phyloP scores from a whole-genome alignment of 305 asterid genomes.

The Fraxinus nigra region DNA sequence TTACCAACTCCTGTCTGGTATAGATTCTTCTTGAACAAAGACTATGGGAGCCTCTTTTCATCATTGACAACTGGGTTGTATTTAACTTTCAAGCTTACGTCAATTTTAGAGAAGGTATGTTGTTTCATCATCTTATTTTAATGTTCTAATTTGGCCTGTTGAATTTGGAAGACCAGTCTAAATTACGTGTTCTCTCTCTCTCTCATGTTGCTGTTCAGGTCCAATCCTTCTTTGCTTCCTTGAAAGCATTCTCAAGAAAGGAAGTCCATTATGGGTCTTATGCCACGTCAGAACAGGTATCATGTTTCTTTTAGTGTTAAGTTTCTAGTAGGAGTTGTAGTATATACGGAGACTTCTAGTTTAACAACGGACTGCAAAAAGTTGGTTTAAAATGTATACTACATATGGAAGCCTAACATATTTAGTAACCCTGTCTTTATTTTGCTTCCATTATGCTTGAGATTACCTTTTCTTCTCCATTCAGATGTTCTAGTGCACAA shows the following conservation, averaged over 20 bases:
- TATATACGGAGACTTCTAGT: neutral
- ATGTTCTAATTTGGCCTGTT: constrained; percentile 9
- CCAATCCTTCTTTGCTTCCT: constrained; percentile 60
- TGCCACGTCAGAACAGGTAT: constrained; percentile 93
- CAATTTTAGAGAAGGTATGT: constrained; percentile 77
- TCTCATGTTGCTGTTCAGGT: constrained; percentile 44
- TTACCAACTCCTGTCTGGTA: constrained; percentile 96
- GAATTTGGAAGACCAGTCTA: constrained; percentile 15
- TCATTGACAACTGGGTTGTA: constrained; percentile 86
- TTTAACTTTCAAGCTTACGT: constrained; percentile 84
- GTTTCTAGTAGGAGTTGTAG: neutral
- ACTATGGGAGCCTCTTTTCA: constrained; percentile 90
- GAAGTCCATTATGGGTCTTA: constrained; percentile 83
- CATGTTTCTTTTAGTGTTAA: constrained; percentile 2
- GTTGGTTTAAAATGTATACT: neutral
- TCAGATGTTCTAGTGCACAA: neutral
- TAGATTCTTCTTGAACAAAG: constrained; percentile 93
- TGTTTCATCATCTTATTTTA: constrained; percentile 5
- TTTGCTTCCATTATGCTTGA: neutral
- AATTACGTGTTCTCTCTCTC: constrained; percentile 1
- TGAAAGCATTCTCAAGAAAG: constrained; percentile 81
- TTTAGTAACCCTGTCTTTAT: neutral
- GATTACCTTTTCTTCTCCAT: neutral
- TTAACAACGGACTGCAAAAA: neutral
- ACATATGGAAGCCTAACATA: neutral